Evolutionary conservation across 2,329 filamentous ascomycete species (phyloP), one percentile per base, ranked within the genome.

Genomic region (Aspergillus novoparasiticus): DNA sequence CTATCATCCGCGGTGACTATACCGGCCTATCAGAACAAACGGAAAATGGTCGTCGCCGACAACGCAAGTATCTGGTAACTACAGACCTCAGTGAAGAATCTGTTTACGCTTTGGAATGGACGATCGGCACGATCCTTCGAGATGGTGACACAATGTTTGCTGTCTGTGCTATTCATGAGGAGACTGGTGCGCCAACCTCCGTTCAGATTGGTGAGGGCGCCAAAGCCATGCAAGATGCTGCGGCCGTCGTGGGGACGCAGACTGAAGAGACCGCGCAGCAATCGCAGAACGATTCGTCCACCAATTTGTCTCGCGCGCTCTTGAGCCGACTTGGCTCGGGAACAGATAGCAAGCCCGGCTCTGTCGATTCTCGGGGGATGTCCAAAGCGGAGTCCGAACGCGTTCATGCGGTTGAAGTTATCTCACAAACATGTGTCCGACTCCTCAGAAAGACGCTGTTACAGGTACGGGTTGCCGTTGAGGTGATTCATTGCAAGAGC

Each of bases 401-500:
- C 36, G 87, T 89, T 62, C 87, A 88, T 70, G 93, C 93, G 0
- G 87, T 94, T n/a, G 87, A 93, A 66, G 88, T 90, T 62, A 93
- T 99, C 64, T 94, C 92, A 1, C 87, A 94, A 61, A 87, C 90
- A 39, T 92, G 96, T 59, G 86, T 95, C n/a, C 91, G 90, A 68
- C 82, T 98, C 53, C 80, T 99, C 64, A 87, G 94, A 64, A 97
- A 96, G 84, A 99, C 95, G 0, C 88, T 91, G 67, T 83, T 99
- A 63, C 94, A 99, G 76, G 94, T 97, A 56, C 89, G 93, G 62
- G 91, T 97, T 55, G 93, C 97, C 57, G 90, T 99, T 39, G 95
- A 99, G 79, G 94, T 98, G 32, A 90, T 99, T 69, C 95, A 98
- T 79, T 98, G 95, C 89, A 98, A 97, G 84, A 97, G 92, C 73